Conservation (phyloP, 2,329 filamentous ascomycete species). For the Fusarium sp. region DNA sequence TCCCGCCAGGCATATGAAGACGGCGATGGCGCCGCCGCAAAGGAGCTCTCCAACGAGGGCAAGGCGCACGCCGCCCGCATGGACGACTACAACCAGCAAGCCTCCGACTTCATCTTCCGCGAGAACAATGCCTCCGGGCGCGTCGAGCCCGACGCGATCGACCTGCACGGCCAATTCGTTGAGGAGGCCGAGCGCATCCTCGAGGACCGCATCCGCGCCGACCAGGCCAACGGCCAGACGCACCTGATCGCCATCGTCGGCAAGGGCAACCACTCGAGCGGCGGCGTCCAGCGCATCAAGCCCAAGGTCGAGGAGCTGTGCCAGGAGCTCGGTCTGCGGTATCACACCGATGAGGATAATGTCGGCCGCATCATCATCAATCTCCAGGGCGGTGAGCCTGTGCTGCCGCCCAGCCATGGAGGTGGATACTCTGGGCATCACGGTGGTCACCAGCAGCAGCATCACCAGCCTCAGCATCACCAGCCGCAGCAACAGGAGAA, state of each 20-base stretch:
- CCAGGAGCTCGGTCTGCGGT: constrained; percentile 83
- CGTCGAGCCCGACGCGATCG: constrained; percentile 85
- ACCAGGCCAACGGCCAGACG: constrained; percentile 77
- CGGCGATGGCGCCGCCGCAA: constrained; percentile 86
- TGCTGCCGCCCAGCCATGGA: constrained; percentile 57
- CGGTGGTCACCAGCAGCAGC: constrained; percentile 55
- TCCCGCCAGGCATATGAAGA: constrained; percentile 83
- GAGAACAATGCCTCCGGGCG: constrained; percentile 88
- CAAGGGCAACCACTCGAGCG: constrained; percentile 87
- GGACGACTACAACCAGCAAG: constrained; percentile 90
- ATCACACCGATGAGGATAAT: constrained; percentile 89
- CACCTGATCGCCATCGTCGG: constrained; percentile 97
- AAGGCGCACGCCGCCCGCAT: constrained; percentile 87
- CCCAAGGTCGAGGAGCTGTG: constrained; percentile 93
- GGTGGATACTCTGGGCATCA: constrained; percentile 54
- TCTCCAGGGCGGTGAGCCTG: constrained; percentile 77
- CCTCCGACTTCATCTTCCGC: constrained; percentile 93
- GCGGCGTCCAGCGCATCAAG: constrained; percentile 93
- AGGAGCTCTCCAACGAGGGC: constrained; percentile 85
- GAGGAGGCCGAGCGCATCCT: constrained; percentile 95
- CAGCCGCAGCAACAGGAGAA: constrained; percentile 59
- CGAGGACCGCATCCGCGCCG: constrained; percentile 85
- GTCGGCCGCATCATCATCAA: constrained; percentile 91
- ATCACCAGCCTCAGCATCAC: constrained; percentile 51
- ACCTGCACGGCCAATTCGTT: constrained; percentile 94